Conservation (phyloP, 1,139 yeast genomes). For the Groenewaldozyma sp. region DNA sequence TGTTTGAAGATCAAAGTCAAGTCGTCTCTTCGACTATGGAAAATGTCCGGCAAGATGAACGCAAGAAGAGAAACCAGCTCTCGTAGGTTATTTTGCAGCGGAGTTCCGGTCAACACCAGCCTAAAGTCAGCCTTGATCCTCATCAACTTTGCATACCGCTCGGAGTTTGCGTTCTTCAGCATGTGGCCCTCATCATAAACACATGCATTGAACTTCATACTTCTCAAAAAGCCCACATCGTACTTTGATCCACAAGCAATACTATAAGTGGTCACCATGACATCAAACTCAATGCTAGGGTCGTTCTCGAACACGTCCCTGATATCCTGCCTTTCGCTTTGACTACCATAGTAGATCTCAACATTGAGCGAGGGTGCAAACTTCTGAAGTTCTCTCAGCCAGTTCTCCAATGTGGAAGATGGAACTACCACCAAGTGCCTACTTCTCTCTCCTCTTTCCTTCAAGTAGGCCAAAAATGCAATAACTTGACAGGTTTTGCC, state of each 20-base stretch:
- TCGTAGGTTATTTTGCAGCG: constrained; percentile 82
- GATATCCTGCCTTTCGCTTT: constrained; percentile 73
- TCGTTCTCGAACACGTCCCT: constrained; percentile 37
- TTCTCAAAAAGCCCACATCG: constrained; percentile 70
- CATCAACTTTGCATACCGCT: constrained; percentile 81
- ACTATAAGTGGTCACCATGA: constrained; percentile 86
- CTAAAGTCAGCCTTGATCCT: constrained; percentile 72
- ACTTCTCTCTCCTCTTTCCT: constrained; percentile 50
- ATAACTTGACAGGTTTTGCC: constrained; percentile 97
- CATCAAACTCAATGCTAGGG: constrained; percentile 63
- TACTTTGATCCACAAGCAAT: constrained; percentile 80
- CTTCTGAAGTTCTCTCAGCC: constrained; percentile 89
- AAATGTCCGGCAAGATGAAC: constrained; percentile 78
- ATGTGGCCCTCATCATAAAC: constrained; percentile 97
- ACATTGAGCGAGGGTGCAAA: constrained; percentile 75
- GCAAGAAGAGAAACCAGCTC: constrained; percentile 85
- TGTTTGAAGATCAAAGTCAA: constrained; percentile 75
- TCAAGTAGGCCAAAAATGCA: constrained; percentile 80
- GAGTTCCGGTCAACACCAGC: constrained; percentile 88
- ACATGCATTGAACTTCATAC: constrained; percentile 70
- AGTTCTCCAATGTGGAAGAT: constrained; percentile 90
- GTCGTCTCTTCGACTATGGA: constrained; percentile 75
- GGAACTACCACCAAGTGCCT: constrained; percentile 86
- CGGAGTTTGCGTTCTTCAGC: constrained; percentile 82
- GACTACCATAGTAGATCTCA: constrained; percentile 90